Evolutionary conservation across 768 basidiomycete genomes (phyloP).

Genomic region (Mycena olivaceomarginata): DNA sequence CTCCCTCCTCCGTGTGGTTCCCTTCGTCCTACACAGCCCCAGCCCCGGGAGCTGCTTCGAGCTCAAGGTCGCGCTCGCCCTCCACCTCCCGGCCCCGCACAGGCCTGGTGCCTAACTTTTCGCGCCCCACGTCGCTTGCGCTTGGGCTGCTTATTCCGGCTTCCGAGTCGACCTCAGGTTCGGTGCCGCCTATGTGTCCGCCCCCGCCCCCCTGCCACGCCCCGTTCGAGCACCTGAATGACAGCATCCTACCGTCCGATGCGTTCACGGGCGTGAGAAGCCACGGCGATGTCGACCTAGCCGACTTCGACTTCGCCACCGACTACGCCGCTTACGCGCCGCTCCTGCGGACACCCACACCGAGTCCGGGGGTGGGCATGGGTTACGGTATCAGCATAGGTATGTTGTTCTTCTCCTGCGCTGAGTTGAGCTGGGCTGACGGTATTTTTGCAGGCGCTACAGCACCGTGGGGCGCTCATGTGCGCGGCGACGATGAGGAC

Average conservation of each 20-base stretch:
- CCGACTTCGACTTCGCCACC: background rate
- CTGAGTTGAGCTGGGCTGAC: background rate
- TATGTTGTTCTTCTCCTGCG: background rate
- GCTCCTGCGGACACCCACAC: conserved; percentile 11
- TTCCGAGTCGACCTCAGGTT: too few species aligned
- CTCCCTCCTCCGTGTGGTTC: too few species aligned
- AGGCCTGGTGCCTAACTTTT: conserved; percentile 1
- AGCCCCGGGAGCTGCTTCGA: background rate
- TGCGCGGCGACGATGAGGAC: background rate
- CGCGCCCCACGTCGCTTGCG: conserved; percentile 13
- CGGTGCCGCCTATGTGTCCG: too few species aligned
- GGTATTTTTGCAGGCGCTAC: background rate
- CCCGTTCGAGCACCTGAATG: too few species aligned
- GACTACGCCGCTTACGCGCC: conserved; percentile 28
- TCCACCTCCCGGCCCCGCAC: background rate
- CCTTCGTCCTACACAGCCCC: background rate
- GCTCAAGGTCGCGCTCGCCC: background rate
- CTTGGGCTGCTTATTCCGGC: background rate
- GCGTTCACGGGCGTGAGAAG: too few species aligned
- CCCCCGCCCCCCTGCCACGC: too few species aligned
- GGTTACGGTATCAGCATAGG: background rate
- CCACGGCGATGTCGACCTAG: background rate
- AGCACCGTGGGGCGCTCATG: too few species aligned
- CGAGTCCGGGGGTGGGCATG: background rate
- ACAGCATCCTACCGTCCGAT: too few species aligned